A percentile compares a stretch with the other conserved stretches of the same genome.
phyloP scores from a whole-genome alignment of 805 yeast species.

The Ogataea wickerhamii region DNA sequence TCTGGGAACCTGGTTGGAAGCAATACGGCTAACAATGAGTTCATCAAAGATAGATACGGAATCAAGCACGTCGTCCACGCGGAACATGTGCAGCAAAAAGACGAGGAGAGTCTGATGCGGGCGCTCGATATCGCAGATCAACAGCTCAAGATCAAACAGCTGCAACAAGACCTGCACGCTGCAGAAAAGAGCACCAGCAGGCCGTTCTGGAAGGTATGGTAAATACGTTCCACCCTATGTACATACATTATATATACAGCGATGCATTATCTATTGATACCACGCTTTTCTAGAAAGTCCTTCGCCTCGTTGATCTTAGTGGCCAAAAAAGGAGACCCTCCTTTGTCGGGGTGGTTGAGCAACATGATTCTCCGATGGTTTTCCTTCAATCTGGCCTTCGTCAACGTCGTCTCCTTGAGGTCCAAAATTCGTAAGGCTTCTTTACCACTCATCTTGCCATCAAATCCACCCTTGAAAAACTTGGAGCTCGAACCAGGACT shows the following conservation, averaged over 20 bases:
- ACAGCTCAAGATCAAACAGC: conserved; percentile 21
- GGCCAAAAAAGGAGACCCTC: conserved; percentile 87
- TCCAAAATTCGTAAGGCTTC: conserved; percentile 87
- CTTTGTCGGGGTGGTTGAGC: conserved; percentile 91
- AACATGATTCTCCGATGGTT: conserved; percentile 82
- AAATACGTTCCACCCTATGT: background rate
- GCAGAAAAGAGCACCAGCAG: conserved; percentile 4
- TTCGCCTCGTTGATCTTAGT: conserved; percentile 91
- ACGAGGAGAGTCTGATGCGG: conserved; percentile 52
- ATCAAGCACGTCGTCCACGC: conserved; percentile 72
- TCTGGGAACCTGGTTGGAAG: conserved; percentile 34
- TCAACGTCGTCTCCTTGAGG: conserved; percentile 60
- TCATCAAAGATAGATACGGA: conserved; percentile 60
- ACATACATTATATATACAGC: background rate
- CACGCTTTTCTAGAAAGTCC: conserved; percentile 69
- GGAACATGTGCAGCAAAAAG: conserved; percentile 61
- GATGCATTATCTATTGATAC: conserved; percentile 35
- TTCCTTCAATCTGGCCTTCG: conserved; percentile 65
- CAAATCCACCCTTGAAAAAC: conserved; percentile 85
- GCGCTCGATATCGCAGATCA: conserved; percentile 45
- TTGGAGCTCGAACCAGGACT: conserved; percentile 66
- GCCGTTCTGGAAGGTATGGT: conserved; percentile 32
- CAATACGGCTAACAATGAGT: conserved; percentile 31
- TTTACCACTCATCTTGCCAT: conserved; percentile 80
- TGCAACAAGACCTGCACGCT: conserved; percentile 9